Conservation (phyloP, 1,284 basidiomycete species). For the Naganishia liquefaciens region DNA sequence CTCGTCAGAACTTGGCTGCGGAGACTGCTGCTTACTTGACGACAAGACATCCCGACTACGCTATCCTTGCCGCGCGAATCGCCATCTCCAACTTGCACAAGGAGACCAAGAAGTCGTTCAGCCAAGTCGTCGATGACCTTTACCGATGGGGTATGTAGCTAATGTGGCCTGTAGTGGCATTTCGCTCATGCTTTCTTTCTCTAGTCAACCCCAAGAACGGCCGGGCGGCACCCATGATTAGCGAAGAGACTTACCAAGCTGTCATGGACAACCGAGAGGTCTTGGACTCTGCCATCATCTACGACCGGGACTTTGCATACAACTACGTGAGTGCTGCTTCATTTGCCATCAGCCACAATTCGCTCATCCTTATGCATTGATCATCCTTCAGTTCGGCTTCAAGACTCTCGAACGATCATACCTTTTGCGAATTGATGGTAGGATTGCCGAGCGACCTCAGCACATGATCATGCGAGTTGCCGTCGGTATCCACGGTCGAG, state of each 20-base stretch:
- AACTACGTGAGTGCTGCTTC: conserved; percentile 67
- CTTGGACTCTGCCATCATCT: conserved; percentile 94
- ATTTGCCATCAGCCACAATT: no score
- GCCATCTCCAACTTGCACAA: conserved; percentile 99
- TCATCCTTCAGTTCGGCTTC: conserved; percentile 79
- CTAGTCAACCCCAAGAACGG: conserved; percentile 95
- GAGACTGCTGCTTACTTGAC: conserved; percentile 98
- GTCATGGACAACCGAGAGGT: conserved; percentile 79
- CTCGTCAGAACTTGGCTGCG: conserved; percentile 77
- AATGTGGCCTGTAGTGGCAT: not conserved
- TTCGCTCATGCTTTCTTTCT: conserved; percentile 1
- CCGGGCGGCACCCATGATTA: conserved; percentile 84
- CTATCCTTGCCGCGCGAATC: conserved; percentile 95
- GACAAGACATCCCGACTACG: conserved; percentile 96
- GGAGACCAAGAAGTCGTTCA: conserved; percentile 97
- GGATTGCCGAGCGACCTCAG: conserved; percentile 95
- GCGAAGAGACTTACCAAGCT: conserved; percentile 79
- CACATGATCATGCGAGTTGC: conserved; percentile 99
- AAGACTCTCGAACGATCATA: conserved; percentile 99
- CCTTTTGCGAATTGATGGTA: conserved; percentile 88
- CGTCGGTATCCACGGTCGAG: conserved; percentile 90
- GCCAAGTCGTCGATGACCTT: conserved; percentile 84
- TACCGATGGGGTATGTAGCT: conserved; percentile 74
- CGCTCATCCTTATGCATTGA: not conserved
- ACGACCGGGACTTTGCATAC: conserved; percentile 97